Conservation (phyloP, 2,329 filamentous ascomycete species). For the Lizonia empirigonia region DNA sequence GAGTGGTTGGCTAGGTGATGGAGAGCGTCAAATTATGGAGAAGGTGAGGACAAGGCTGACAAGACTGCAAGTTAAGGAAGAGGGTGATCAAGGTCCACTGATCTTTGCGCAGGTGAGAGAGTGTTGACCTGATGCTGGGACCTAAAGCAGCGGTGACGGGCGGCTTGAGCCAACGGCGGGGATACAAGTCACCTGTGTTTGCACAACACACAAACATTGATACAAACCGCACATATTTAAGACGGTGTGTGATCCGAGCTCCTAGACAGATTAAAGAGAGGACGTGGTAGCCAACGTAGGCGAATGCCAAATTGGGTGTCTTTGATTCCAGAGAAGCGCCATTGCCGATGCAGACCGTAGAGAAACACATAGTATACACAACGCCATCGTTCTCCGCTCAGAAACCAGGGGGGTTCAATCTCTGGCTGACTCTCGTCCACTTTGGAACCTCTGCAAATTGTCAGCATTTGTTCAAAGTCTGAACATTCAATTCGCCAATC, state of each 20-base stretch:
- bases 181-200: neutral
- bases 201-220: neutral
- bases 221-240: neutral
- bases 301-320: neutral
- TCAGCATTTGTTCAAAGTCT: constrained; percentile 57
- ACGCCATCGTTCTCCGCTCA: constrained; percentile 46
- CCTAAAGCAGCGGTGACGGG: neutral
- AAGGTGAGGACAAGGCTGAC: constrained; percentile 3
- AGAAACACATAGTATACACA: constrained; percentile 37
- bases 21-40: constrained; percentile 2
- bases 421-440: constrained; percentile 94
- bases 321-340: constrained; percentile 20
- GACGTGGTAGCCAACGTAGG: neutral
- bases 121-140: neutral
- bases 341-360: constrained; percentile 25
- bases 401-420: constrained; percentile 93
- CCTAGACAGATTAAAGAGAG: neutral
- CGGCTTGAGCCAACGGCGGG: neutral
- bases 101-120: neutral
- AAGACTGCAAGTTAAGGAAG: constrained; percentile 3
- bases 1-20: neutral
- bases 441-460: constrained; percentile 64
- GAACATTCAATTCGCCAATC: neutral
- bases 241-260: neutral
- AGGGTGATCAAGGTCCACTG: neutral